Evolutionary conservation across 768 basidiomycete species (phyloP).

Genomic region (Tulasnella sp.): DNA sequence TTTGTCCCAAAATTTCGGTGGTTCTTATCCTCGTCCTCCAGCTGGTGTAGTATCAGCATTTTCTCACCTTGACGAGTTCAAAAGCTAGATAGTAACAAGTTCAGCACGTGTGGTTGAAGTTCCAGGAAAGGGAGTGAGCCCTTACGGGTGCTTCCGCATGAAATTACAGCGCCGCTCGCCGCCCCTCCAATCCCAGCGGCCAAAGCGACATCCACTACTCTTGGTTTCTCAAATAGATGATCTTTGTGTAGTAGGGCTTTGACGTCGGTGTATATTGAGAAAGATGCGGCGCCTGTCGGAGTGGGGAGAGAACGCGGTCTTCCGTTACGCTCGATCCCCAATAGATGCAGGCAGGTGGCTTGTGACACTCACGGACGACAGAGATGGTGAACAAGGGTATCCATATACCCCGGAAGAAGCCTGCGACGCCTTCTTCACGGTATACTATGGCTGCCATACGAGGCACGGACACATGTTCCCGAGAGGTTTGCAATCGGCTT

Average conservation of each 20-base stretch:
- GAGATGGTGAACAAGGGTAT: slow-evolving; percentile 95
- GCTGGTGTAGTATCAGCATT: neutral
- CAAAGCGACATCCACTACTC: slow-evolving; percentile 68
- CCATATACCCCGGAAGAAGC: slow-evolving; percentile 90
- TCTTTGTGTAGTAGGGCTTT: slow-evolving; percentile 71
- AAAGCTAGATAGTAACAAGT: slow-evolving; percentile 59
- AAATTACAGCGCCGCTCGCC: slow-evolving; percentile 86
- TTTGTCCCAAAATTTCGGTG: neutral
- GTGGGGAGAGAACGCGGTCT: slow-evolving; percentile 12
- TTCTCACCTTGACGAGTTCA: slow-evolving; percentile 86
- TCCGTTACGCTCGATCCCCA: slow-evolving; percentile 6
- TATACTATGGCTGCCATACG: slow-evolving; percentile 48
- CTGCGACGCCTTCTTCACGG: slow-evolving; percentile 53
- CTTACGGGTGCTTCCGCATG: slow-evolving; percentile 86
- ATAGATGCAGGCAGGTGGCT: slow-evolving; percentile 10
- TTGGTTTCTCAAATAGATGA: slow-evolving; percentile 61
- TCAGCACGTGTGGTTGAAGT: neutral
- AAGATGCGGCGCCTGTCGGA: slow-evolving; percentile 76
- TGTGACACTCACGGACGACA: slow-evolving; percentile 77
- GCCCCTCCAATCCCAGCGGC: slow-evolving; percentile 85
- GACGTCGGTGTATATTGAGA: slow-evolving; percentile 85
- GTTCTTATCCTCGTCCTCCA: neutral
- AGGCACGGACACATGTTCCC: slow-evolving; percentile 72
- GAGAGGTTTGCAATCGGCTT: slow-evolving; percentile 85
- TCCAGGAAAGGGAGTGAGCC: slow-evolving; percentile 40